Conservation (phyloP, 305 asterid genomes). For the Solanum hybrid region DNA sequence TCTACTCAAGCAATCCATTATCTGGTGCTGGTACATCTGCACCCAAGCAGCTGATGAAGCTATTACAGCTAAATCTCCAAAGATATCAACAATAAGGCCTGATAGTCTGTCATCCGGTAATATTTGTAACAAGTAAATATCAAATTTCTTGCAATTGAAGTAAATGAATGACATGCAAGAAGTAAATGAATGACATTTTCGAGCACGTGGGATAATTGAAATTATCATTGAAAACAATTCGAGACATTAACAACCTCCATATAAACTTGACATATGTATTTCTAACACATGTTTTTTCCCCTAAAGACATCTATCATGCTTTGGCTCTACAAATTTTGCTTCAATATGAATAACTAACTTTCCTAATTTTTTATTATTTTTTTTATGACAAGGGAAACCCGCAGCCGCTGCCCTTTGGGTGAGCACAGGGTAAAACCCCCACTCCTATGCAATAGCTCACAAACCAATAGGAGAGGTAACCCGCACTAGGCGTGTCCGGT, state of each 20-base stretch:
- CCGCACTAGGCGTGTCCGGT: background rate
- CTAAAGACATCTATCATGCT: background rate
- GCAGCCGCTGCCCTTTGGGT: background rate
- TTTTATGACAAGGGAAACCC: background rate
- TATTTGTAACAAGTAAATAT: background rate
- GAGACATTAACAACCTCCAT: background rate
- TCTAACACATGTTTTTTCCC: background rate
- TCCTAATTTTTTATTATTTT: background rate
- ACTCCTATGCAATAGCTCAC: background rate
- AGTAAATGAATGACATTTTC: background rate
- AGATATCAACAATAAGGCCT: slow-evolving; percentile 81
- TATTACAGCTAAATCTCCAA: slow-evolving; percentile 86
- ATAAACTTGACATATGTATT: background rate
- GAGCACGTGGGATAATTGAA: background rate
- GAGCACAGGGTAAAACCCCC: background rate
- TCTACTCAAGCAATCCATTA: slow-evolving; percentile 41
- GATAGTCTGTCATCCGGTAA: slow-evolving; percentile 54
- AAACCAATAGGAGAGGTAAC: background rate
- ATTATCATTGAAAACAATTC: background rate
- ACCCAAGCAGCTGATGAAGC: slow-evolving; percentile 99
- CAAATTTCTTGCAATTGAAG: background rate
- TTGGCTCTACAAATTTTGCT: background rate
- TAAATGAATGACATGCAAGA: background rate
- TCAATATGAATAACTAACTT: background rate
- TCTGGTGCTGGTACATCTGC: slow-evolving; percentile 75